Evolutionary conservation across 352 stramenopile species (phyloP), one percentile per base, ranked within the genome.

Genomic region (Phytophthora litchii): DNA sequence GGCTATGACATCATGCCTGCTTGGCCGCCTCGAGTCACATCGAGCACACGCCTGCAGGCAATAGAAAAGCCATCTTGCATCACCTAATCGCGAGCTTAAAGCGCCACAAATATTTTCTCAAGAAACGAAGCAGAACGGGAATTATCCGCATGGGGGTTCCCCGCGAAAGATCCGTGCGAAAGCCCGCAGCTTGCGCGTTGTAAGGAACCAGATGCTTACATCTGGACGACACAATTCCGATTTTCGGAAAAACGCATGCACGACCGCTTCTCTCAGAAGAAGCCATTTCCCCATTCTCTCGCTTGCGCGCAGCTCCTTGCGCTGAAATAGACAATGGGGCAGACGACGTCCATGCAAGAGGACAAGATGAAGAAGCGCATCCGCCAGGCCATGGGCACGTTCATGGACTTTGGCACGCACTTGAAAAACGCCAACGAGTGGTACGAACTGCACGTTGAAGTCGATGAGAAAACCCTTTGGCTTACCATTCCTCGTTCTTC

Each of bases 401-500:
- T 89, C 66, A 59, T 78, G 49, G 83, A 92, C 55, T 85, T 92
- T 54, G 80, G 77, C 20, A 69, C 68, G 34, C 83, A 92, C 68
- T 57, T 92, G 44, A 70, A 84, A 54, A 81, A 88, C 44, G 83
- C 78, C 25, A 92, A 92, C 69, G 80, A 90, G 64, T 92, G 83
- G 83, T 92, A 74, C 43, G n/a, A n/a, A n/a, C n/a, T n/a, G 61
- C 34, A 42, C 31, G 49, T 64, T 60, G 46, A 64, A 68, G 57
- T 70, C 7, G 11, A 19, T 32, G 25, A 58, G 32, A 25, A n/a
- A 36, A 31, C 12, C 13, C 19, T 14, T 32, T 50, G 13, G 14
- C 34, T 50, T 31, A 57, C 38, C 25, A 40, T 51, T 57, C 4
- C n/a, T 23, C 27, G 16, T 19, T 62, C 41, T 37, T 48, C 43